Evolutionary conservation across 1,139 yeast species (phyloP), one percentile per base, ranked within the genome.

Genomic region (Hyphopichia pseudoburtonii): DNA sequence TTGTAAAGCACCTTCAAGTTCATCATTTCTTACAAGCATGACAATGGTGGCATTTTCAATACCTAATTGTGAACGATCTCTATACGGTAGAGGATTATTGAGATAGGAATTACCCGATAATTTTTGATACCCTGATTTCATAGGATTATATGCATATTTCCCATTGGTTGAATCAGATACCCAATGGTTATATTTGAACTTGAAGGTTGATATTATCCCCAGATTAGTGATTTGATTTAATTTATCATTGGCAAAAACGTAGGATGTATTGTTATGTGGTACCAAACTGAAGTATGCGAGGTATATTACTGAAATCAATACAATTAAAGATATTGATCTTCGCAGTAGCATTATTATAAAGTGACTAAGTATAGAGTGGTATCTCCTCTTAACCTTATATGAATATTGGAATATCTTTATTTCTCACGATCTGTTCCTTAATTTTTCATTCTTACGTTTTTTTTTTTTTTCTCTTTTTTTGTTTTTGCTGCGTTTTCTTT

Each of bases 11-110:
- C 71, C 75, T 28, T 59, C 52, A 11, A 72, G 46, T 42, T 72
- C 78, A 32, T 42, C 51, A 49, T 69, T 75, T 43, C 75, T 51
- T 11, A 66, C 76, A 12, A 73, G 53, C 76, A 70, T 70, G 11
- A 71, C 73, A 33, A 70, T 40, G 0, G 80, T 75, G 16, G 80
- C 81, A 51, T 76, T 76, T 45, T 75, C 80, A 30, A 43, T 51
- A 0, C 79, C 80, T 4, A 65, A 47, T 38, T 68, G 73, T 3
- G 50, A 32, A 30, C 67, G 51, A 39, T 71, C 64, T 33, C 60
- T 50, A 3, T 38, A 24, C 1, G 68, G 65, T 33, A 54, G 53
- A 5, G 50, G 42, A 21, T 51, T 52, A 22, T 54, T 58, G 6
- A 70, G 47, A 42, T 75, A 76, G 11, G 78, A 66, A 44, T 73